phyloP scores from a whole-genome alignment of 805 yeast genomes.

The Sungouiozyma ichnusensis region DNA sequence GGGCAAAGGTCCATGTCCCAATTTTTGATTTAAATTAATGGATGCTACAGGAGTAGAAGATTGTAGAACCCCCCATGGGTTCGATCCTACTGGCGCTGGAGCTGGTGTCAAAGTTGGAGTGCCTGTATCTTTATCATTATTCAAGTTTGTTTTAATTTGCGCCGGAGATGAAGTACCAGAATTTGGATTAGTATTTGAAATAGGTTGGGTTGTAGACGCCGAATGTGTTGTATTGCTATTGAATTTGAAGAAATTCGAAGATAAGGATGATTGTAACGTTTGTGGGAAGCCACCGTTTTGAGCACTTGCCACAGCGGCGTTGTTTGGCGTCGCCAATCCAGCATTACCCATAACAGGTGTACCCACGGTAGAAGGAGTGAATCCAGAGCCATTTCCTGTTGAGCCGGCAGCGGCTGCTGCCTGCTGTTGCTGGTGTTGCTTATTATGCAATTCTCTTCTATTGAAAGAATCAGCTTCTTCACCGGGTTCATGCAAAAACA shows the following conservation, averaged over 20 bases:
- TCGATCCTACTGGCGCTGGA: slow-evolving; percentile 24
- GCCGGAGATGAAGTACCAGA: slow-evolving; percentile 21
- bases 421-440: slow-evolving; percentile 28
- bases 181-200: slow-evolving; percentile 1
- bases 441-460: slow-evolving; percentile 37
- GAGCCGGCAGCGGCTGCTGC: slow-evolving; percentile 21
- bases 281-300: not conserved
- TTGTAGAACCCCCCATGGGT: slow-evolving; percentile 29
- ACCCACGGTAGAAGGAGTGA: slow-evolving; percentile 1
- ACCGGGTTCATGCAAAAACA: slow-evolving; percentile 98
- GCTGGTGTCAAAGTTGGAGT: slow-evolving; percentile 27
- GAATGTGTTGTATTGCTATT: slow-evolving; percentile 5
- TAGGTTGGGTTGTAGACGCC: slow-evolving; percentile 8
- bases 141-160: slow-evolving; percentile 21
- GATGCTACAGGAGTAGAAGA: slow-evolving; percentile 21
- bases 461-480: slow-evolving; percentile 97
- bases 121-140: slow-evolving; percentile 11
- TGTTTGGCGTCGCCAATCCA: not conserved
- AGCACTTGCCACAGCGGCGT: not conserved
- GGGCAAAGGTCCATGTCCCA: slow-evolving; percentile 18
- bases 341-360: not conserved
- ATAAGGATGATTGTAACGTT: not conserved
- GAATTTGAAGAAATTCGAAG: slow-evolving; percentile 1
- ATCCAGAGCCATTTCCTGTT: not conserved
- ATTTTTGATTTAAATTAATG: slow-evolving; percentile 16